These are phyloP conservation scores for Entamoeba nuttalli DNA, from an alignment of 208 protist species.

Conservation along the genomic window DNA sequence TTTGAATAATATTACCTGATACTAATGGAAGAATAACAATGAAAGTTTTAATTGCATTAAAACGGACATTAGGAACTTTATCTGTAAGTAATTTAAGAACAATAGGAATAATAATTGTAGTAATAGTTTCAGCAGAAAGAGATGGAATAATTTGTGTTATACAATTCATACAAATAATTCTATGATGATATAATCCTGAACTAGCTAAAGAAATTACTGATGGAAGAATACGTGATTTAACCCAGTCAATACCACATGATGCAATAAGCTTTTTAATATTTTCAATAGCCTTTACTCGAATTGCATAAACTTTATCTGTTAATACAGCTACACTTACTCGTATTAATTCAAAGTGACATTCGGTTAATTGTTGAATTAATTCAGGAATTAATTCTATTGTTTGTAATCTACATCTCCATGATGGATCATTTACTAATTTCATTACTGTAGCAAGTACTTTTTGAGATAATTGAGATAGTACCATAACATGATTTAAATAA, in stretches of 20 bases:
- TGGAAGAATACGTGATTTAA: neutral
- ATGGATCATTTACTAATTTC: neutral
- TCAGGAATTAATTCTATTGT: neutral
- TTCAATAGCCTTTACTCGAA: neutral
- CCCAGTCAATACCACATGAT: neutral
- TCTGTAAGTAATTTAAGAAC: neutral
- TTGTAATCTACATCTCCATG: neutral
- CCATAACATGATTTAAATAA: neutral
- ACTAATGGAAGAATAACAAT: neutral
- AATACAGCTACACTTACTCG: neutral
- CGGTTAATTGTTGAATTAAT: neutral
- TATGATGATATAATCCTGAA: neutral
- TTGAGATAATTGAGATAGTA: neutral
- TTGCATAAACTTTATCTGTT: neutral
- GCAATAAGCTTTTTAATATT: neutral
- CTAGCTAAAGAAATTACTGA: neutral
- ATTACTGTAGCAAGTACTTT: neutral
- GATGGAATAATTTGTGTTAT: neutral
- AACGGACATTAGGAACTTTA: neutral
- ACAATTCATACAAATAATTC: neutral
- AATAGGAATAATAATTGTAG: neutral
- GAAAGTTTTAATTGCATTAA: neutral
- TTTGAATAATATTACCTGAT: neutral
- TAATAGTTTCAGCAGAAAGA: neutral
- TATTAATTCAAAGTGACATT: neutral